Evolutionary conservation across 768 basidiomycete species (phyloP), one percentile per base, ranked within the genome.

Genomic region (Phanerochaete carnosa): DNA sequence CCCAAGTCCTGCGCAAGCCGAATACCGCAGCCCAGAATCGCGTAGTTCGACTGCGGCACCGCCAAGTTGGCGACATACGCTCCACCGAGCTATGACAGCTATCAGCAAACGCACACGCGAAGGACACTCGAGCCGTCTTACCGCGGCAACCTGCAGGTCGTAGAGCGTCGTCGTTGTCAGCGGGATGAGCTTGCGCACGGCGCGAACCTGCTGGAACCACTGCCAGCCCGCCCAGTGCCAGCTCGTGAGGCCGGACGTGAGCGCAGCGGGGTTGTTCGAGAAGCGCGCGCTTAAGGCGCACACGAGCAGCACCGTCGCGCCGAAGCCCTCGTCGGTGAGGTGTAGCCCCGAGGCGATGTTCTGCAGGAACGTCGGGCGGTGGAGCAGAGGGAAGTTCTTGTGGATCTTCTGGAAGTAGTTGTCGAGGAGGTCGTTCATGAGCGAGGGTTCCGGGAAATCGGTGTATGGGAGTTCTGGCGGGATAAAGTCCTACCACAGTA

Each of bases 1-100:
- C 90, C 83, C 43, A 80, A 70, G 57, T 83, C 82, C 63, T 80
- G 72, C 0, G 77, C 77, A 15, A 75, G 66, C 4, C 80, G 77
- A 13, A 82, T 58, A 33, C 77, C 76, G 25, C 76, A 60, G 0
- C 79, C 79, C 2, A 74, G 68, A 5, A 76, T 33, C 1, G 73
- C 58, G 76, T 77, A 81, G 45, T 59, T 55, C 12, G 68, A 60
- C 60, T 73, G 70, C 9, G 70, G 64, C 0, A 62, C 63, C 4
- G 63, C 68, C 2, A 67, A 67, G 9, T 68, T 62, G 25, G 59
- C 61, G 15, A 68, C 67, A 68, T 39, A 68, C 55, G 53, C 57
- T 1, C 58, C 60, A 7, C 64, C 49, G 69, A 63, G 58, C 62
- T 63, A 26, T 7, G 69, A 72, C 23, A 19, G n/a, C 32, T n/a